Evolutionary conservation across 2,329 filamentous ascomycete species (phyloP), one percentile per base, ranked within the genome.

Genomic region (Alternaria burnsii): DNA sequence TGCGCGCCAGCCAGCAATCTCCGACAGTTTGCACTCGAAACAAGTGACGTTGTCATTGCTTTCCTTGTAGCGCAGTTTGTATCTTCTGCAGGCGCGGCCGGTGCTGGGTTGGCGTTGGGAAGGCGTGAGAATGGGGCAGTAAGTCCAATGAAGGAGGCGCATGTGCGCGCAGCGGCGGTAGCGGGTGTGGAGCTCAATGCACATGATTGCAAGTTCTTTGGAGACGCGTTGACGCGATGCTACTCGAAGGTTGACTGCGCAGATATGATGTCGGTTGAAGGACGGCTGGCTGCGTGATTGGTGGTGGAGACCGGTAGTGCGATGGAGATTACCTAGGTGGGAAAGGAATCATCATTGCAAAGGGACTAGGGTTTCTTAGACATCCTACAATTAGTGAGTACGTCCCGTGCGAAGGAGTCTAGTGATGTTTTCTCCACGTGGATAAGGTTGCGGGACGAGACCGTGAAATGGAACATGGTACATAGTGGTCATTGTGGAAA

Each of bases 151-250:
- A 5, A 44, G 46, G 30, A 62, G 50, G 22, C 38, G 52, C 2
- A 60, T 59, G 59, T 67, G 67, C 3, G 11, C 14, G 58, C 68
- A 70, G 54, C 26, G 60, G 14, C 58, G 60, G 56, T 62, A 62
- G 22, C 43, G 48, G 32, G 26, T 44, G 44, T 63, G 47, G 9
- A 22, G 34, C 51, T 65, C 57, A 20, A 28, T 65, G 52, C 68
- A 67, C 63, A 67, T 70, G 51, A 52, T 11, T 10, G n/a, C 14
- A 46, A 20, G 4, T 40, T 16, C 54, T n/a, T 30, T 28, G 5
- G 4, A 20, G 38, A 12, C 11, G 38, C 18, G 18, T 10, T 18
- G 32, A n/a, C 2, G 52, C 3, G 32, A 6, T 14, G 36, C 38
- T 22, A 3, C 24, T 11, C 10, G 40, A 1, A 14, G 40, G 5